Evolutionary conservation across 768 basidiomycete genomes (phyloP).

Genomic region (Naganishia vaughanmartiniae): DNA sequence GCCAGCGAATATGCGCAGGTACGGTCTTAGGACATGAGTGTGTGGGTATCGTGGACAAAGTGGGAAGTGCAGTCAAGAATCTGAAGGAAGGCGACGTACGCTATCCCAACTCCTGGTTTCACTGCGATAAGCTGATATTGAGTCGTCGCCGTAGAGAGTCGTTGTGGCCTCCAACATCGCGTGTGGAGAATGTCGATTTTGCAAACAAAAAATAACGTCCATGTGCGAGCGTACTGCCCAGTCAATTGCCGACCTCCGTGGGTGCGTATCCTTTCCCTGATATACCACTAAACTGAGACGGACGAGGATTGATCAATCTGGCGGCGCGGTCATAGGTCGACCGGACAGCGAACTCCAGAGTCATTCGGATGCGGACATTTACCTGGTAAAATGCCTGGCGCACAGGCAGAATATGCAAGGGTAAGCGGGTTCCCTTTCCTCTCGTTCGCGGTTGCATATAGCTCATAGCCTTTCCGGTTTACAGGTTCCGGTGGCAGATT

Average conservation of each 20-base stretch:
- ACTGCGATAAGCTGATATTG: background rate
- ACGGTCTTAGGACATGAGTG: conserved; percentile 52
- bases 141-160: conserved; percentile 55
- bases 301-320: background rate
- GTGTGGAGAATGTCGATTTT: conserved; percentile 68
- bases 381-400: background rate
- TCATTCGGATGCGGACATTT: background rate
- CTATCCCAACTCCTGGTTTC: background rate
- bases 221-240: conserved; percentile 66
- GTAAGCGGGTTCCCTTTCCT: conserved; percentile 49
- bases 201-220: conserved; percentile 68
- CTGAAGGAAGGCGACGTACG: conserved; percentile 49
- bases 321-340: background rate
- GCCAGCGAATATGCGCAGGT: background rate
- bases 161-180: conserved; percentile 75
- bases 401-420: background rate
- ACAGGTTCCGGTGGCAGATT: conserved; percentile 65
- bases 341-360: background rate
- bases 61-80: conserved; percentile 65
- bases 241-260: background rate
- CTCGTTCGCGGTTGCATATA: conserved; percentile 69
- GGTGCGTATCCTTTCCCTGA: background rate
- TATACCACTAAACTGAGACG: background rate
- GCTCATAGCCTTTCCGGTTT: conserved; percentile 40
- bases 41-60: conserved; percentile 67